Conservation (phyloP, 192 early-diverging fungal species). For the Borealophlyctis nickersoniae region DNA sequence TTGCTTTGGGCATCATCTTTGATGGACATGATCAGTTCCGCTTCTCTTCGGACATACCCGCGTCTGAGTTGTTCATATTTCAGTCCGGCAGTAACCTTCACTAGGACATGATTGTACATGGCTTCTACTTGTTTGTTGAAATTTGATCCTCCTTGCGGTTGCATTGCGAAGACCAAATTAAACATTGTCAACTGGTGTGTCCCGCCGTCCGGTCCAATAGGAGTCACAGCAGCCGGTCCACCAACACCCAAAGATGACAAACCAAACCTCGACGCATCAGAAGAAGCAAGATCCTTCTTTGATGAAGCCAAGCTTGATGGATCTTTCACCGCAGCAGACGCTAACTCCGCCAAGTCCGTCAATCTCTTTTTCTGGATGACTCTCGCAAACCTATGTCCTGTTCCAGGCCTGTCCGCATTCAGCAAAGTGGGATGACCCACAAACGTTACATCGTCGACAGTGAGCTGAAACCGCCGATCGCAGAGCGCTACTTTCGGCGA, state of each 20-base stretch:
- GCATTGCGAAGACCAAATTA: slow-evolving; percentile 75
- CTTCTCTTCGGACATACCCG: slow-evolving; percentile 70
- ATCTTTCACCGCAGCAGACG: slow-evolving; percentile 29
- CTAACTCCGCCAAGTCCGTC: slow-evolving; percentile 27
- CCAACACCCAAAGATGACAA: not conserved
- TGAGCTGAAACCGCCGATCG: slow-evolving; percentile 81
- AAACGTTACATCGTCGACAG: slow-evolving; percentile 84
- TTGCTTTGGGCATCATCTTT: slow-evolving; percentile 52
- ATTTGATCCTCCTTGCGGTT: slow-evolving; percentile 13
- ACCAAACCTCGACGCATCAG: not conserved
- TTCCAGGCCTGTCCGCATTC: slow-evolving; percentile 54
- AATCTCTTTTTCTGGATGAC: slow-evolving; percentile 38
- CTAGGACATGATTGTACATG: slow-evolving; percentile 69
- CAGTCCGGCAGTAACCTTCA: slow-evolving; percentile 65
- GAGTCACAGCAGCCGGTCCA: slow-evolving; percentile 12
- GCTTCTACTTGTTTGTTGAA: slow-evolving; percentile 51
- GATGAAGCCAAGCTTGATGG: too few species aligned
- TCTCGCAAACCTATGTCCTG: slow-evolving; percentile 45
- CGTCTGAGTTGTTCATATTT: slow-evolving; percentile 76
- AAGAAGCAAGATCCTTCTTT: not conserved
- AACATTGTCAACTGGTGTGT: slow-evolving; percentile 65
- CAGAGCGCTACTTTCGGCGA: slow-evolving; percentile 78
- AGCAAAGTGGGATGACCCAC: slow-evolving; percentile 62
- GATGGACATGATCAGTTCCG: slow-evolving; percentile 68
- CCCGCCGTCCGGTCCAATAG: slow-evolving; percentile 6